Evolutionary conservation across 2,329 filamentous ascomycete species (phyloP).

Genomic region (Exserohilum turcica): DNA sequence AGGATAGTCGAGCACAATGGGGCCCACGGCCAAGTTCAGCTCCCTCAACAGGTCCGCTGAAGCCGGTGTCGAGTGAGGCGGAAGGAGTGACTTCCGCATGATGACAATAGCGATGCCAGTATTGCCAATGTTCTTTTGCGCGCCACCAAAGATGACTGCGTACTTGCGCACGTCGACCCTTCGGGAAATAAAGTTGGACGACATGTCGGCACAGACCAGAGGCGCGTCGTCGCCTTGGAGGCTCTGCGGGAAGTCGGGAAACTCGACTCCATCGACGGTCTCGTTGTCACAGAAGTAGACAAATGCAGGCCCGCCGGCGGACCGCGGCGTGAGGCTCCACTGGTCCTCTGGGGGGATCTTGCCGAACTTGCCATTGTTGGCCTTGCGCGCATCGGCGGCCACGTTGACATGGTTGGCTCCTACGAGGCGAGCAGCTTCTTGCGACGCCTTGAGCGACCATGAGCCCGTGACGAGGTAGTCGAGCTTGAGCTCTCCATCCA

Average conservation of each 20-base stretch:
- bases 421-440: constrained; percentile 78
- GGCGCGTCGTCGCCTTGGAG: constrained; percentile 68
- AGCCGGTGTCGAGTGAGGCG: constrained; percentile 64
- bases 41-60: constrained; percentile 71
- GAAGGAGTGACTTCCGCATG: constrained; percentile 78
- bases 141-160: constrained; percentile 83
- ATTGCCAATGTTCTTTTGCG: constrained; percentile 90
- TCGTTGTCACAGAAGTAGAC: constrained; percentile 95
- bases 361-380: constrained; percentile 82
- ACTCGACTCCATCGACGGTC: constrained; percentile 92
- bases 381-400: constrained; percentile 66
- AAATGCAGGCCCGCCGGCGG: constrained; percentile 63
- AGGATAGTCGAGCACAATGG: constrained; percentile 81
- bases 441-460: constrained; percentile 87
- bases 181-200: constrained; percentile 87
- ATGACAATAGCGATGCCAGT: constrained; percentile 87
- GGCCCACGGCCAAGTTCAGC: constrained; percentile 76
- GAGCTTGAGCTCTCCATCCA: constrained; percentile 73
- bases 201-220: constrained; percentile 90
- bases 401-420: constrained; percentile 82
- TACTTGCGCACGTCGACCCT: constrained; percentile 78
- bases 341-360: constrained; percentile 76
- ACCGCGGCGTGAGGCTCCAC: constrained; percentile 72
- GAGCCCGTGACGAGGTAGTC: constrained; percentile 91
- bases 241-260: constrained; percentile 70